These are phyloP conservation scores for Aspergillus incahuasiensis DNA, from an alignment of 495 filamentous ascomycete species.

Conservation along the genomic window DNA sequence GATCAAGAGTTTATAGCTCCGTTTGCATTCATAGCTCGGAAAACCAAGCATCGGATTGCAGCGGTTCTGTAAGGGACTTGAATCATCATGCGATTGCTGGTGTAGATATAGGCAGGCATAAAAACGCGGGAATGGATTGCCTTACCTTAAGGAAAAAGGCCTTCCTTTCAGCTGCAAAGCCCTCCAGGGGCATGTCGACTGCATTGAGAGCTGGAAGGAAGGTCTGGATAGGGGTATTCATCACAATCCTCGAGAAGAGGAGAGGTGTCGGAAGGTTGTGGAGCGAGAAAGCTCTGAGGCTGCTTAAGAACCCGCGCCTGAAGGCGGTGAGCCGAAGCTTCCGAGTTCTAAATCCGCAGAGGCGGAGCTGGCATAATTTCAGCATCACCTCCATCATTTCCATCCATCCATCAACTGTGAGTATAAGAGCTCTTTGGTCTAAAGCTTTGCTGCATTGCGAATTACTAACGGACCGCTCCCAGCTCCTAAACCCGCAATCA, in stretches of 20 bases:
- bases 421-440: neutral
- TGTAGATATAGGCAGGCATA: neutral
- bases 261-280: slow-evolving; percentile 4
- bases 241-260: slow-evolving; percentile 8
- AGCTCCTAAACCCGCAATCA: neutral
- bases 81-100: slow-evolving; percentile 47
- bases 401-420: neutral
- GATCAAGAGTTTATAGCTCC: slow-evolving; percentile 19
- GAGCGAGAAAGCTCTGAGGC: slow-evolving; percentile 5
- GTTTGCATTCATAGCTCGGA: slow-evolving; percentile 37
- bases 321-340: slow-evolving; percentile 16
- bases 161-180: slow-evolving; percentile 24
- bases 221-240: neutral
- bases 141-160: slow-evolving; percentile 36
- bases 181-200: slow-evolving; percentile 34
- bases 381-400: neutral
- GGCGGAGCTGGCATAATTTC: slow-evolving; percentile 2
- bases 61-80: slow-evolving; percentile 68
- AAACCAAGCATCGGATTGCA: slow-evolving; percentile 75
- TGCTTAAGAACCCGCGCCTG: slow-evolving; percentile 6
- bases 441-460: neutral
- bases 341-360: slow-evolving; percentile 12
- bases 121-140: slow-evolving; percentile 9
- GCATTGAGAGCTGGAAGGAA: slow-evolving; percentile 26
- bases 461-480: neutral